phyloP scores from a whole-genome alignment of 495 filamentous ascomycete species.

The Delitschia confertaspora region DNA sequence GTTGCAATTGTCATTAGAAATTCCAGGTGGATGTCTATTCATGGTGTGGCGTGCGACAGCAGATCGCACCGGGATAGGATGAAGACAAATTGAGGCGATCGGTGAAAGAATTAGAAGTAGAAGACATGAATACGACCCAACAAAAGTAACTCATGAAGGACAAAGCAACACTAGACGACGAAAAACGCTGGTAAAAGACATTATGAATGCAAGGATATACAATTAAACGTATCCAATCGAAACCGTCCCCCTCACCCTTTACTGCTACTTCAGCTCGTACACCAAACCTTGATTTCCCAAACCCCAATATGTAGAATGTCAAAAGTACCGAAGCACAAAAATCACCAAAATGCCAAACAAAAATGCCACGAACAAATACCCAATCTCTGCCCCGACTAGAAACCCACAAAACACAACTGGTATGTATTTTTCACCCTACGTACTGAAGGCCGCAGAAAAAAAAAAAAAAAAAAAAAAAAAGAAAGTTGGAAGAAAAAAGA shows the following conservation, averaged over 20 bases:
- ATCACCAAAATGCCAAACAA: neutral
- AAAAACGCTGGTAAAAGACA: too few species aligned
- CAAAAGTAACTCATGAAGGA: too few species aligned
- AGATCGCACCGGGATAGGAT: neutral
- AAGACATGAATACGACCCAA: neutral
- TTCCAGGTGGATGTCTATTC: neutral
- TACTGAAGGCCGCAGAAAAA: too few species aligned
- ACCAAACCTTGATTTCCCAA: neutral
- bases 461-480: slow-evolving; percentile 8
- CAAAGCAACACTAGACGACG: neutral
- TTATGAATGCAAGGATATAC: slow-evolving; percentile 25
- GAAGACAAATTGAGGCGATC: neutral
- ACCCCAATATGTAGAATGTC: neutral
- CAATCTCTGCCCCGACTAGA: too few species aligned
- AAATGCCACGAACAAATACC: too few species aligned
- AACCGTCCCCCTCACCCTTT: slow-evolving; percentile 1
- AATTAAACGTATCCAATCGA: slow-evolving; percentile 19
- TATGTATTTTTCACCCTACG: too few species aligned
- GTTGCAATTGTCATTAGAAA: too few species aligned
- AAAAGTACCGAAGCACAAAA: slow-evolving; percentile 11
- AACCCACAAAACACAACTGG: too few species aligned
- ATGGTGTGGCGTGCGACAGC: neutral
- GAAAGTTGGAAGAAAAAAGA: slow-evolving; percentile 3
- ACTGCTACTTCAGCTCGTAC: neutral
- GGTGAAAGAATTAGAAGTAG: slow-evolving; percentile 4